phyloP scores from a whole-genome alignment of 257 asterid species.

The Solanum sejunctum region DNA sequence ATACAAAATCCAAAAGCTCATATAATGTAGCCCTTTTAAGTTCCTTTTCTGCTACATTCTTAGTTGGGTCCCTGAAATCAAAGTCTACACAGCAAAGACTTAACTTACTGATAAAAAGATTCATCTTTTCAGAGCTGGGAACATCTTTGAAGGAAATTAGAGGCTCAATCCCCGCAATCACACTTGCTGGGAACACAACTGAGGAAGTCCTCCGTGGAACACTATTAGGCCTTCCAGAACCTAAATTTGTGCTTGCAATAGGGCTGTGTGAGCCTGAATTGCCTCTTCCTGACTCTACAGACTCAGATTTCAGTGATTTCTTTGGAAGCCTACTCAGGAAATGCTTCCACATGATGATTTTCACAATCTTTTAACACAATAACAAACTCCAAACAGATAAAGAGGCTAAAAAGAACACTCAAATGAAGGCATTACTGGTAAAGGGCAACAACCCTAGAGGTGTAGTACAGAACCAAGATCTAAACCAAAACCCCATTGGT shows the following conservation, averaged over 20 bases:
- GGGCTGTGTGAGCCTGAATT: conserved; percentile 1
- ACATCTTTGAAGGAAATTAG: conserved; percentile 74
- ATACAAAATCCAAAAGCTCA: conserved; percentile 70
- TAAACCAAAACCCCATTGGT: background rate
- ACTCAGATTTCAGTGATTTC: conserved; percentile 43
- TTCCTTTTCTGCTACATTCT: conserved; percentile 50
- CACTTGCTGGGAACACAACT: conserved; percentile 49
- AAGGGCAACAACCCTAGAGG: conserved; percentile 6
- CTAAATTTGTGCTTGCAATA: conserved; percentile 15
- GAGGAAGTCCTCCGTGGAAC: conserved; percentile 43
- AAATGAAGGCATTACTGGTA: background rate
- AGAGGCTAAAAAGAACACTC: background rate
- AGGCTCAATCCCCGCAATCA: conserved; percentile 71
- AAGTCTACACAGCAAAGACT: conserved; percentile 74
- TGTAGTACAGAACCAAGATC: background rate
- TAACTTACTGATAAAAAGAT: conserved; percentile 80
- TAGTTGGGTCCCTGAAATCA: conserved; percentile 57
- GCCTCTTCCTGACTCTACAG: conserved; percentile 22
- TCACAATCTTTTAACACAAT: background rate
- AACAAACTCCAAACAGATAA: background rate
- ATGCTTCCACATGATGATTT: conserved; percentile 65
- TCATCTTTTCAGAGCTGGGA: conserved; percentile 51
- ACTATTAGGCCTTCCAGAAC: conserved; percentile 14
- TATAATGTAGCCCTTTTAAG: conserved; percentile 55
- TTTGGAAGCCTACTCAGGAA: conserved; percentile 52